Evolutionary conservation across 2,329 filamentous ascomycete genomes (phyloP).

Genomic region (Aureobasidium musti): DNA sequence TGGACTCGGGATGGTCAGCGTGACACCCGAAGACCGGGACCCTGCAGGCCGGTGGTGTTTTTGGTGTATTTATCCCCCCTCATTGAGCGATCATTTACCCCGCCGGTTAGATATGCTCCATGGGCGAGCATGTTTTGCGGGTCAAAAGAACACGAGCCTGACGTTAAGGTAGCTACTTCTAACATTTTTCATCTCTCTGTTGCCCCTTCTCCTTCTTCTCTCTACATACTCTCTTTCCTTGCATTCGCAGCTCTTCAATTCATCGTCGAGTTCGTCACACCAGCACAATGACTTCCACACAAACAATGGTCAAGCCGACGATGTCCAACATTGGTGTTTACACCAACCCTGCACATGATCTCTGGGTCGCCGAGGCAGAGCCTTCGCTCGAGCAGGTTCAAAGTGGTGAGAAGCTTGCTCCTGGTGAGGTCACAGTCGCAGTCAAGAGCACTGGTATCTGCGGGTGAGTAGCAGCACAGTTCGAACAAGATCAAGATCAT

Average conservation of each 20-base stretch:
- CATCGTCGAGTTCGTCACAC: neutral
- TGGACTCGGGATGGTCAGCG: neutral
- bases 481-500: neutral
- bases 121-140: conserved; percentile 24
- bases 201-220: conserved; percentile 19
- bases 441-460: conserved; percentile 96
- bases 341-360: conserved; percentile 88
- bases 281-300: conserved; percentile 26
- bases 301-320: conserved; percentile 36
- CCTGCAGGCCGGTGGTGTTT: conserved; percentile 23
- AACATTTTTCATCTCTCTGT: conserved; percentile 17
- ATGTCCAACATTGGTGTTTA: conserved; percentile 95
- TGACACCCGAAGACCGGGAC: conserved; percentile 3
- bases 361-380: conserved; percentile 80
- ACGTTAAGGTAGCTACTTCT: conserved; percentile 24
- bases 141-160: conserved; percentile 24
- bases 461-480: conserved; percentile 59
- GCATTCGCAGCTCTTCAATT: neutral
- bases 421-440: conserved; percentile 82
- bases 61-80: conserved; percentile 26
- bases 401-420: conserved; percentile 67
- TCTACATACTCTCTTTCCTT: conserved; percentile 8
- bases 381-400: conserved; percentile 75
- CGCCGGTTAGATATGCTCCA: conserved; percentile 26
- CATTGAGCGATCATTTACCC: conserved; percentile 26